Percentiles rank a stretch among this genome's conserved stretches.
Conservation (phyloP, 306 rosid genomes). For the Pyrus betulifolia region DNA sequence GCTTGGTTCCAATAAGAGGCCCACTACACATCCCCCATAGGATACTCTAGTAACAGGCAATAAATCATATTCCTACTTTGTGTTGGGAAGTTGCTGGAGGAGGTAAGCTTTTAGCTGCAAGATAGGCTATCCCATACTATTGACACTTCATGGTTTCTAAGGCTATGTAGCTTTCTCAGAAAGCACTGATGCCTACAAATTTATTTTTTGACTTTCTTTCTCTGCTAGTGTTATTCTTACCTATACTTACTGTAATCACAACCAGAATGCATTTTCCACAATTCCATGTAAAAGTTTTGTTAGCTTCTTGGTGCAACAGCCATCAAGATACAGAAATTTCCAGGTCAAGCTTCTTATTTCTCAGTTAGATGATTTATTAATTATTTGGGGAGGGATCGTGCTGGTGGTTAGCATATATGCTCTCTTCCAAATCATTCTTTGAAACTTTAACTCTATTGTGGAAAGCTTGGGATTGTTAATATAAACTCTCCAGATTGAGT, state of each 20-base stretch:
- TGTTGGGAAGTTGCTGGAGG: background rate
- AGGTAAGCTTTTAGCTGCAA: background rate
- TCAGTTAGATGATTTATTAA: background rate
- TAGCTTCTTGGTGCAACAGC: background rate
- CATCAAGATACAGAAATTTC: background rate
- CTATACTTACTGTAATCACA: background rate
- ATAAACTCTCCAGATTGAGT: background rate
- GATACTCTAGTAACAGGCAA: background rate
- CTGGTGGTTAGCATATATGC: background rate
- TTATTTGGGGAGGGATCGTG: background rate
- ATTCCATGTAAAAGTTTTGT: background rate
- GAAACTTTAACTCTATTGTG: background rate
- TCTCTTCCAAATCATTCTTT: background rate
- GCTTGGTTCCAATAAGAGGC: background rate
- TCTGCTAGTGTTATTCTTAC: background rate
- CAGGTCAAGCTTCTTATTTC: background rate
- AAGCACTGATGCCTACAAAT: background rate
- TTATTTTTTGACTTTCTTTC: background rate
- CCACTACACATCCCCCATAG: background rate
- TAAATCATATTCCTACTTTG: background rate
- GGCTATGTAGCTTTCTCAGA: background rate
- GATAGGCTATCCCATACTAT: background rate
- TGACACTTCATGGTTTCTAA: background rate
- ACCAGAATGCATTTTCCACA: background rate
- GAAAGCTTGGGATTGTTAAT: background rate